Percentiles rank a stretch among this genome's conserved stretches.
Conservation (phyloP, 2,329 filamentous ascomycete species). For the Fusarium sp. region DNA sequence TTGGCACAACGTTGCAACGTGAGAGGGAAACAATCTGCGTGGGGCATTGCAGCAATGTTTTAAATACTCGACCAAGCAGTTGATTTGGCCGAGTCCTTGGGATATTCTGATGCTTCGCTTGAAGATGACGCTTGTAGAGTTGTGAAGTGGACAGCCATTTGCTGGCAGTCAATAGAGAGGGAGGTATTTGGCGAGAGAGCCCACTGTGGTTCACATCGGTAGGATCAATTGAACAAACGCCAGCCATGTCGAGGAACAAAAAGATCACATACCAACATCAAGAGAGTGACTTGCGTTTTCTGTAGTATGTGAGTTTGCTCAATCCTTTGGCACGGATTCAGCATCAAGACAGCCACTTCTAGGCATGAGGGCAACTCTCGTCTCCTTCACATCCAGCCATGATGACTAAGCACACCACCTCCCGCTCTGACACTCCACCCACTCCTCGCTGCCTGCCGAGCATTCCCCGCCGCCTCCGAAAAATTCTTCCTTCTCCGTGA, state of each 20-base stretch:
- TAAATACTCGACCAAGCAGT: not conserved
- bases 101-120: not conserved
- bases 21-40: not conserved
- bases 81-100: not conserved
- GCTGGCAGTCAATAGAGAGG: not conserved
- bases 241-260: not conserved
- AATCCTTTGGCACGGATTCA: not conserved
- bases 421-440: not conserved
- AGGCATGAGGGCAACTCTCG: not conserved
- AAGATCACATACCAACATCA: not conserved
- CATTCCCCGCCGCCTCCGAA: conserved; percentile 46
- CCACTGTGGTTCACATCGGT: too few relatives aligned
- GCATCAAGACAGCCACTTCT: not conserved
- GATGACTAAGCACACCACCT: conserved; percentile 31
- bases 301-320: not conserved
- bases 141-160: not conserved
- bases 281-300: not conserved
- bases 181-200: not conserved
- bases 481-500: conserved; percentile 54
- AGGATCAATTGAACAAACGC: not conserved
- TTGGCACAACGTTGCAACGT: not conserved
- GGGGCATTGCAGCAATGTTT: not conserved
- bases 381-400: too few relatives aligned
- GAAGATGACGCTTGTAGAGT: not conserved
- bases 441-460: conserved; percentile 19